Evolutionary conservation across 2,329 filamentous ascomycete genomes (phyloP), one percentile per base, ranked within the genome.

Genomic region (Colletotrichum ledebouriae): DNA sequence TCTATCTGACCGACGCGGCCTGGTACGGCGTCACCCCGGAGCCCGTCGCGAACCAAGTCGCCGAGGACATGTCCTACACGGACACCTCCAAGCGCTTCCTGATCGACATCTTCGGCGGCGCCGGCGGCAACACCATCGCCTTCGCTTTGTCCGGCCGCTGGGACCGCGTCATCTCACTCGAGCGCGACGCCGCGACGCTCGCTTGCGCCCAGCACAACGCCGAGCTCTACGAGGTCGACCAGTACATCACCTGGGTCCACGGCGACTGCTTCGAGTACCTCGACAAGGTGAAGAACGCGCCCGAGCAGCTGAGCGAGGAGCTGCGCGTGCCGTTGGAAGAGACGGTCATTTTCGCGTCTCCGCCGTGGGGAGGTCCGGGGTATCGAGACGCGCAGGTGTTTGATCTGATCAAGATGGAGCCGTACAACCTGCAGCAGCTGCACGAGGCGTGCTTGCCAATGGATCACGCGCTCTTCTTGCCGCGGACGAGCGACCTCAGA

Each of bases 21-120:
- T 99, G 96, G 96, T 99, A 96, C 78, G 96, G 94, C 63, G 94
- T 98, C 7, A 99, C 97, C 0, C 94, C 96, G 13, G 95, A 99
- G 78, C 92, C 93, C 4, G 89, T 99, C 33, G 96, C 96, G 69
- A 91, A 92, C 67, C 89, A 91, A 80, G 93, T 97, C 60, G 93
- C 94, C 15, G 76, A 84, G 13, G 92, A 97, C 75, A 84, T 97
- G 47, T 83, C 85, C 15, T 81, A 84, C 65, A 83, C 84, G 50
- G 82, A 85, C 25, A 82, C 86, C 29, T 61, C 74, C 33, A 92
- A 90, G 72, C 87, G 83, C 10, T 87, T 91, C 41, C 82, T 99
- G 42, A 89, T 99, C 67, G 96, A 99, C 78, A 88, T 92, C 52
- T 99, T 99, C 80, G 93, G 91, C 33, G 96, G 96, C 49, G 94